Evolutionary conservation across 1,284 basidiomycete species (phyloP), one percentile per base, ranked within the genome.

Genomic region (Grifola frondosa): DNA sequence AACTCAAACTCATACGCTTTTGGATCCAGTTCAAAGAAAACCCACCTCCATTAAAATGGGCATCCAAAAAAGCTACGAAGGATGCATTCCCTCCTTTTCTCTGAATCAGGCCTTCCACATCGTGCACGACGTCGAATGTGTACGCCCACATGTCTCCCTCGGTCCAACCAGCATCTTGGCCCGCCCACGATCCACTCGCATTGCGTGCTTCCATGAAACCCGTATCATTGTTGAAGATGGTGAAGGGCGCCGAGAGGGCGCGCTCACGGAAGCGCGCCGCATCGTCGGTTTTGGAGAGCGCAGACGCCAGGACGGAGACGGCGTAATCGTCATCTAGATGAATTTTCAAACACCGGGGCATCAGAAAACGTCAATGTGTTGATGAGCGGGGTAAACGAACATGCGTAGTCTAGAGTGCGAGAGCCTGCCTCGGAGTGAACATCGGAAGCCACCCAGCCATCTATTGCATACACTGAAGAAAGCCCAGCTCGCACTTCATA

Each of bases 81-180:
- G 64, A 70, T 12, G 59, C 59, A 13, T 80, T 76, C 0, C 88
- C 86, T 16, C 88, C 87, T 39, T 81, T 73, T 26, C 70, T 69
- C 37, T 74, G 64, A n/a, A 86, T 78, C 15, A 91, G 69, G 1
- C 71, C 75, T 4, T 79, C 71, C 2, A 88, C 61, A 50, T 88
- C 81, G 41, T 86, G 83, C 3, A 84, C 75, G 5, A 87, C 83
- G 38, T 86, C 81, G 48, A 88, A 81, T 1, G 82, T 78, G 61
- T 90, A 89, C 3, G 81, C 81, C 85, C 84, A 88, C 63, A 84
- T 82, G 60, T 90, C 88, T 22, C 84, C 88, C 64, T 88, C 87
- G 11, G 81, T 89, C 87, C 82, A 90, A 0, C 82, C 88, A 5
- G 61, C 72, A 41, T 79, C 73, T 16, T 71, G 68, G 6, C 88